Evolutionary conservation across 345 rosid species (phyloP), one percentile per base, ranked within the genome.

Genomic region (Eucalyptus curtisii): DNA sequence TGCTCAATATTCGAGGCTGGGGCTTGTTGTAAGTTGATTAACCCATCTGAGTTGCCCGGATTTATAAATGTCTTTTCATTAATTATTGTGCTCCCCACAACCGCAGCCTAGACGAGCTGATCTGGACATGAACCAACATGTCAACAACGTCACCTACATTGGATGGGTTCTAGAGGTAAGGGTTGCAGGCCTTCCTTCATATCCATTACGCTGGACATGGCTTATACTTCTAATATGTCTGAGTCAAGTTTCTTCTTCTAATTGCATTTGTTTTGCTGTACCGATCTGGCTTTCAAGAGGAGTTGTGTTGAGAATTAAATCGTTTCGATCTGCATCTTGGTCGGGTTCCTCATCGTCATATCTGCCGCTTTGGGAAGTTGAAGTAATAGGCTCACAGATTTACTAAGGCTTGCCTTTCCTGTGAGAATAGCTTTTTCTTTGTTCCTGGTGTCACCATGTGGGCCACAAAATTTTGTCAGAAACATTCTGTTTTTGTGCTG

Each of bases 121-220:
- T 93, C 94, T 97, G 68, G 99, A 97, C 92, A 97, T 97, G 99
- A 97, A 97, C 90, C 98, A 97, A 87, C 99, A 96, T 87, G 99
- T 96, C 86, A 96, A 97, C 88, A 96, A 97, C 79, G 99, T 97
- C 85, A 89, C 99, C 89, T 96, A 96, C 90, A 95, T 97, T 10
- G 97, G 98, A 89, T 97, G 99, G 99, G 94, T 95, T 88, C 96
- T 96, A 20, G 99, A 97, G 99, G 99, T 92, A 84, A 31, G 16
- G 31, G 50, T 86, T 30, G n/a, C 8, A 79, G 45, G 30, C 47
- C 44, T 71, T 42, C 48, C 50, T 44, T 53, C 53, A 15, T 33
- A 71, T 89, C 37, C 48, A 19, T 40, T 52, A 33, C 44, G 11
- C 12, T 68, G 44, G 44, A 68, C 42, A 9, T 33, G 44, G 24